Base-by-base conservation (phyloP, 441 rosid genomes). In the Brassica balearica region DNA sequence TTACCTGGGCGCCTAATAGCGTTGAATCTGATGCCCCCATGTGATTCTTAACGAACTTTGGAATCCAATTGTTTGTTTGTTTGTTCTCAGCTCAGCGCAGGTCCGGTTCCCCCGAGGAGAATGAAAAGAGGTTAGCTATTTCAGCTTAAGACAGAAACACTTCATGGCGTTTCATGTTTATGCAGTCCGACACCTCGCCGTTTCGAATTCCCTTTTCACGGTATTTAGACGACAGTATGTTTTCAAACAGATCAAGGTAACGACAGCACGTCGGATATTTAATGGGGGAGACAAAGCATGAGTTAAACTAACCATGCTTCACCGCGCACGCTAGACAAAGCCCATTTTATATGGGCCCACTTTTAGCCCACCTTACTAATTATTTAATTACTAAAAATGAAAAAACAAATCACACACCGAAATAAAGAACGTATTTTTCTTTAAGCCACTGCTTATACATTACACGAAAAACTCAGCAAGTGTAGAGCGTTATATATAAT, bases 1-100 rank as follows among this genome's bases (percentile, higher is more conserved):
- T 73, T 73, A 88, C 92, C 89, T 63, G 86, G 25, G 82, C 80
- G 29, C 75, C 68, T 56, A 74, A 43, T 6, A 80, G 76, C 74
- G 76, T 56, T 46, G 79, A 75, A 65, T 80, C 82, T 46, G 79
- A 80, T 56, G 82, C 82, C 36, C 82, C 79, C 82, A 79, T 2
- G 6, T 12, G 3, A 8, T 36, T 36, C 15, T 46, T 14, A 46
- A 46, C 53, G 5, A 59, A 19, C 36, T 58, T 17, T 15, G 60
- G 22, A 55, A 55, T 55, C 60, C 60, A 55, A 55, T 55, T 15
- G 60, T 15, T 51, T 51, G 56, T 41, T 41, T 9, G 46, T 38
- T 51, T 51, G 56, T 41, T 41, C n/a, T n/a, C n/a, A n/a, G n/a
- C n/a, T 34, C 10, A 36, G 43, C 9, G 43, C 43, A 38, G 43